Conservation (phyloP, 495 filamentous ascomycete genomes). For the Penicillium coprophilum region DNA sequence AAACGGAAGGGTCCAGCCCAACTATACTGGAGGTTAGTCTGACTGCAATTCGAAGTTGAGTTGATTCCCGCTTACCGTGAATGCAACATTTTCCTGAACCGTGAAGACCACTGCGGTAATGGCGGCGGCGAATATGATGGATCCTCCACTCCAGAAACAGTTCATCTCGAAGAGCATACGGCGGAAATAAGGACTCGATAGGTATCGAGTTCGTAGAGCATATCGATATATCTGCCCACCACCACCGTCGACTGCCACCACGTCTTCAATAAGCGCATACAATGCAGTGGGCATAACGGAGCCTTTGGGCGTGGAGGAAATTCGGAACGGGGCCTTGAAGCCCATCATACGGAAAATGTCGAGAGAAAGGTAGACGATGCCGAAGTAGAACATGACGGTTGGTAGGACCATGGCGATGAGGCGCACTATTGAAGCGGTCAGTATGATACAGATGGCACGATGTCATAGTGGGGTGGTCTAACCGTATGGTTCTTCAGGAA, state of each 20-base stretch:
- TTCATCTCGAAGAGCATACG: slow-evolving; percentile 70
- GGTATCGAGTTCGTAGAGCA: slow-evolving; percentile 63
- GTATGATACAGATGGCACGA: slow-evolving; percentile 20
- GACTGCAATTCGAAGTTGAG: not conserved
- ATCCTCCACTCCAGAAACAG: slow-evolving; percentile 71
- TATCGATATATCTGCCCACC: slow-evolving; percentile 68
- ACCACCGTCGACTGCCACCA: slow-evolving; percentile 74
- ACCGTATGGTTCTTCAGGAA: slow-evolving; percentile 41
- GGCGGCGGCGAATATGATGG: slow-evolving; percentile 53
- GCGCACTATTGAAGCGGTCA: slow-evolving; percentile 43
- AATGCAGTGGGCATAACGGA: slow-evolving; percentile 66
- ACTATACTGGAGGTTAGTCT: slow-evolving; percentile 20
- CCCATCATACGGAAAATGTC: slow-evolving; percentile 44
- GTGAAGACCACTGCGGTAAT: slow-evolving; percentile 65
- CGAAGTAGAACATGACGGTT: slow-evolving; percentile 60
- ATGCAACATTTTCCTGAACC: slow-evolving; percentile 61
- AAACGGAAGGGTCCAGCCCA: slow-evolving; percentile 70
- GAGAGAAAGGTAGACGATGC: slow-evolving; percentile 53
- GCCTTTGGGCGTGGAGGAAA: slow-evolving; percentile 71
- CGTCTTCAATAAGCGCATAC: slow-evolving; percentile 76
- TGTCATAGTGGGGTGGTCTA: slow-evolving; percentile 12
- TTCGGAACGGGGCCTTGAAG: slow-evolving; percentile 61
- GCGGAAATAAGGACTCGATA: slow-evolving; percentile 68
- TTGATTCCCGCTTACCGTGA: slow-evolving; percentile 55
- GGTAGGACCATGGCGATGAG: slow-evolving; percentile 62